phyloP scores from a whole-genome alignment of 345 rosid genomes.

The Psidium friedrichsthalianum region DNA sequence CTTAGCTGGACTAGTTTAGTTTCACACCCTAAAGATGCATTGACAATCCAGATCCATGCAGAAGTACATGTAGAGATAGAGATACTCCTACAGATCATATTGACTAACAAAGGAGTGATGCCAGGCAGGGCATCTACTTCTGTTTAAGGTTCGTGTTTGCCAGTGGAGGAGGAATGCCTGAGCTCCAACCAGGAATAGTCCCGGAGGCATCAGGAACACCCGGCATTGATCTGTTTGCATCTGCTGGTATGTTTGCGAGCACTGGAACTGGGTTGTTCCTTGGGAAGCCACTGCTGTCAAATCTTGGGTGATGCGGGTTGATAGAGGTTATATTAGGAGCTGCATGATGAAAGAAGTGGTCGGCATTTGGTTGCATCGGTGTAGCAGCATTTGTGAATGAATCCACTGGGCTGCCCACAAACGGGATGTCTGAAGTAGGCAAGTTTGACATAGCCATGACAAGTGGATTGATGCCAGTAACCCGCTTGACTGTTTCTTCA shows the following conservation, averaged over 20 bases:
- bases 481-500: conserved; percentile 87
- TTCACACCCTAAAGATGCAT: background rate
- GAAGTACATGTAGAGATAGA: background rate
- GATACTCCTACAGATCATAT: background rate
- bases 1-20: background rate
- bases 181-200: conserved; percentile 13
- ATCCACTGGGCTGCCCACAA: conserved; percentile 17
- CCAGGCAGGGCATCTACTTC: background rate
- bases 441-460: conserved; percentile 44
- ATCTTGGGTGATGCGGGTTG: conserved; percentile 17
- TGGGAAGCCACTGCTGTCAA: conserved; percentile 13
- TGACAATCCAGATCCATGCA: background rate
- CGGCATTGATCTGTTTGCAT: conserved; percentile 1
- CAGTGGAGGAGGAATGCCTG: conserved; percentile 4
- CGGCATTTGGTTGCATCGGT: conserved; percentile 22
- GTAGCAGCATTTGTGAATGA: conserved; percentile 8
- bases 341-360: conserved; percentile 32
- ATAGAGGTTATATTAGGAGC: conserved; percentile 14
- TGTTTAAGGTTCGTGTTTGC: background rate
- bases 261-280: conserved; percentile 9
- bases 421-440: conserved; percentile 29
- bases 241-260: conserved; percentile 1
- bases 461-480: conserved; percentile 75
- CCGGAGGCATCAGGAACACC: background rate
- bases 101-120: background rate